Percentiles rank a stretch among this genome's conserved stretches.
These are phyloP conservation scores for Cryptosporidium xiaoi DNA, from an alignment of 169 alveolate species.

Conservation along the genomic window DNA sequence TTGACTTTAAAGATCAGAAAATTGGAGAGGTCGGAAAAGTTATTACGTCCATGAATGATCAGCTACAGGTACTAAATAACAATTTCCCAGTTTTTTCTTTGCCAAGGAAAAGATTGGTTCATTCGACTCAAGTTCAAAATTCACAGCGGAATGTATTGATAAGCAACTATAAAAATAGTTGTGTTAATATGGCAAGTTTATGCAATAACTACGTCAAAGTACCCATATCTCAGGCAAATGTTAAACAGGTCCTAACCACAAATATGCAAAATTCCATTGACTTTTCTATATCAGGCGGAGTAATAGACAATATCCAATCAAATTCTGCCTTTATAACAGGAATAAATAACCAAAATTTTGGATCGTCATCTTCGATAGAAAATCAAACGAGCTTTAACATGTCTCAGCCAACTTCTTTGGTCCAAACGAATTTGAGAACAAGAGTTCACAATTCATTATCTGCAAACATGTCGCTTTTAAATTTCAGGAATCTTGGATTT, in stretches of 20 bases:
- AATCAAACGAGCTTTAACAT: slow-evolving; percentile 23
- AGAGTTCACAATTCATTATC: slow-evolving; percentile 40
- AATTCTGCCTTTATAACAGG: neutral
- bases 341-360: neutral
- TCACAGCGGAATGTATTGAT: neutral
- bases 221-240: neutral
- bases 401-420: slow-evolving; percentile 26
- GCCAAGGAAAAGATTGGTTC: slow-evolving; percentile 29
- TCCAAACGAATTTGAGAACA: slow-evolving; percentile 14
- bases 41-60: neutral
- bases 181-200: neutral
- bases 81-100: slow-evolving; percentile 24
- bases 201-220: neutral
- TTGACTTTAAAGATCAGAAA: slow-evolving; percentile 6
- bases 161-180: neutral
- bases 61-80: slow-evolving; percentile 1
- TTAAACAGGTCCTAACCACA: neutral
- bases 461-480: slow-evolving; percentile 41
- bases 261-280: slow-evolving; percentile 25
- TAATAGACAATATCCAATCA: slow-evolving; percentile 25
- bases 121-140: slow-evolving; percentile 6
- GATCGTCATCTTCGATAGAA: slow-evolving; percentile 47
- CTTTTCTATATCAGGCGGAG: slow-evolving; percentile 34
- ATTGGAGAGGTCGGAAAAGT: neutral
- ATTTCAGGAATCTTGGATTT: slow-evolving; percentile 52